Conservation (phyloP, 2,329 filamentous ascomycete species). For the Aureobasidium sp. region DNA sequence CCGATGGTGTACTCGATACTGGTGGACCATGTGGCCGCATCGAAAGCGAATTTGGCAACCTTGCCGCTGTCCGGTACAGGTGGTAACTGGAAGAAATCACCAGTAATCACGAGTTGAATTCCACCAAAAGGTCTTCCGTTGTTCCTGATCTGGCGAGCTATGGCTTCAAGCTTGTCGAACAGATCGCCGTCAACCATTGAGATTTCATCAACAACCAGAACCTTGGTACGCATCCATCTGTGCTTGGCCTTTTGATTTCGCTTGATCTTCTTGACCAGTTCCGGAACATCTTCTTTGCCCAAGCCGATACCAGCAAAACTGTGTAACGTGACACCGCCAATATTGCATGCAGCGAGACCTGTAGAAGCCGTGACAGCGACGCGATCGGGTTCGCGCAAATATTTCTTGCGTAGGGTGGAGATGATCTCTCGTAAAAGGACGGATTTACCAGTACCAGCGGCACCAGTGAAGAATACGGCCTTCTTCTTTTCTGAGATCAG, state of each 20-base stretch:
- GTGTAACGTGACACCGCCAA: slow-evolving; percentile 90
- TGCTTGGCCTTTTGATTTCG: slow-evolving; percentile 80
- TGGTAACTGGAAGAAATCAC: slow-evolving; percentile 95
- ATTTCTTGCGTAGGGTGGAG: slow-evolving; percentile 67
- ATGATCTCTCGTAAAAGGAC: slow-evolving; percentile 93
- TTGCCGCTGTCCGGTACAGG: slow-evolving; percentile 76
- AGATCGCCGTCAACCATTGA: slow-evolving; percentile 98
- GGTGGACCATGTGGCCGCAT: slow-evolving; percentile 84
- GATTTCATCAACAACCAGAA: slow-evolving; percentile 86
- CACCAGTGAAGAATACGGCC: slow-evolving; percentile 97
- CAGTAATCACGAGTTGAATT: slow-evolving; percentile 91
- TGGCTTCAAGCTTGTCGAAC: slow-evolving; percentile 89
- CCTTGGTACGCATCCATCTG: slow-evolving; percentile 81
- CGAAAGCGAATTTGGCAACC: slow-evolving; percentile 82
- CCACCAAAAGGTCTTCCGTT: slow-evolving; percentile 91
- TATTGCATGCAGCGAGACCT: slow-evolving; percentile 90
- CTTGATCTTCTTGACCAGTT: slow-evolving; percentile 84
- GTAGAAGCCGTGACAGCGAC: slow-evolving; percentile 94
- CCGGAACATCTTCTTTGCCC: slow-evolving; percentile 76
- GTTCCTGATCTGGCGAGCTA: slow-evolving; percentile 78
- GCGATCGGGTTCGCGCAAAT: slow-evolving; percentile 67
- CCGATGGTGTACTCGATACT: slow-evolving; percentile 94
- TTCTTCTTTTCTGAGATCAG: slow-evolving; percentile 72
- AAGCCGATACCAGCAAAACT: slow-evolving; percentile 94
- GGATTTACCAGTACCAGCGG: slow-evolving; percentile 90